Base-by-base conservation (phyloP, 208 protist species). In the Trypanosoma avium region DNA sequence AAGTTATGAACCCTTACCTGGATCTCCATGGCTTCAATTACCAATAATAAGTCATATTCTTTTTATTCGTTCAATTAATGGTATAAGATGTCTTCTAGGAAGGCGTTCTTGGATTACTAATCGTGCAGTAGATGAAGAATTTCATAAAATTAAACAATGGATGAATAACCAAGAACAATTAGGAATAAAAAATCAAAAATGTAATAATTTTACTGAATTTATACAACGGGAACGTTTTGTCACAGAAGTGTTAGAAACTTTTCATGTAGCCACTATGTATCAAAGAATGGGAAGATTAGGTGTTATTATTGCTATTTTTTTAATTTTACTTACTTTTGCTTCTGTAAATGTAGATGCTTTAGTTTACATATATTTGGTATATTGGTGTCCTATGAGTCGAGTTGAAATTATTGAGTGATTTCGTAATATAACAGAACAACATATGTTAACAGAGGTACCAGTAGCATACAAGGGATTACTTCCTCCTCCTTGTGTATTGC, bases 211-310 rank as follows among this genome's bases (percentile, higher is more conserved):
- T 43, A 70, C 55, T 1, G 74, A 57, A 35, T 70, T 89, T 65
- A 77, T 96, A 38, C 77, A 79, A 43, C 75, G 90, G 24, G 90
- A 96, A 54, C 35, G 33, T 21, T 96, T 96, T 68, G 79, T 93
- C 17, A 48, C 46, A 40, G 85, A 96, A 64, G 78, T 96, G 52
- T 69, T 96, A 22, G 66, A 61, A 15, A 61, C 61, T 13, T 88
- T 96, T 62, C 81, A 87, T 50, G 87, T 96, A 27, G 90, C 90
- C 4, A 86, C 79, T 2, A 63, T 86, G 60, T 96, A 93, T 61
- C 90, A 96, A 48, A 82, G 87, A 5, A 77, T 82, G 57, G 49
- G 84, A 27, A 87, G 86, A 48, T 15, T 84, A 5, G 80, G 81
- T 62, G 43, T 84, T 26, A 32, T 66, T 4, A 32, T 71, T 5